phyloP scores from a whole-genome alignment of 2,329 filamentous ascomycete genomes.

The Trichoderma endophyticum region DNA sequence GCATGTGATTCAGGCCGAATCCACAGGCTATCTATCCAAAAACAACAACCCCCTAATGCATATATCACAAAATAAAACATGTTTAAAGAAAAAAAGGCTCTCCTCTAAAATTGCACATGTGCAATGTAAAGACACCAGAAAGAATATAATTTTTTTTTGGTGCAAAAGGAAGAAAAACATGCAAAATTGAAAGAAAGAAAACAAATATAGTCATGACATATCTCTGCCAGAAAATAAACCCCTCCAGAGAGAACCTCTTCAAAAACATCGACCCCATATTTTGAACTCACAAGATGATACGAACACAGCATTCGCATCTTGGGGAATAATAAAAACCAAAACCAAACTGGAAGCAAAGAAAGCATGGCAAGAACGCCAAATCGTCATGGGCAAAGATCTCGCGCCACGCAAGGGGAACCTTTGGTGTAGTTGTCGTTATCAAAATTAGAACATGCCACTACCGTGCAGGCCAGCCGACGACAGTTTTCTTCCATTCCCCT shows the following conservation, averaged over 20 bases:
- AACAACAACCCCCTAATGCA: neutral
- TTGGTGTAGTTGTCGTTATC: neutral
- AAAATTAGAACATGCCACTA: conserved; percentile 53
- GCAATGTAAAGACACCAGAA: neutral
- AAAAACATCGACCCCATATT: neutral
- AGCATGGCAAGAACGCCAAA: neutral
- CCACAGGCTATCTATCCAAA: neutral
- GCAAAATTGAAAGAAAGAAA: neutral
- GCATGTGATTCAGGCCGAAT: neutral
- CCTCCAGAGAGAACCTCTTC: neutral
- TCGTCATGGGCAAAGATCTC: neutral
- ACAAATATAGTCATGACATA: neutral
- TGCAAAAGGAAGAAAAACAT: neutral
- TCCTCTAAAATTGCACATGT: neutral
- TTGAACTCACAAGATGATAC: neutral
- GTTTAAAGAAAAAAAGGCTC: neutral
- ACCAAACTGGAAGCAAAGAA: neutral
- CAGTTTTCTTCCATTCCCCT: conserved; percentile 37
- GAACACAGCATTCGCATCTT: neutral
- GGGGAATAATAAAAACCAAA: neutral
- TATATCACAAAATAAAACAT: neutral
- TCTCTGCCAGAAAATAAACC: neutral
- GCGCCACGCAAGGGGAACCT: neutral
- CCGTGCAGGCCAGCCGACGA: conserved; percentile 51
- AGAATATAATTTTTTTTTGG: neutral